Conservation (phyloP, 306 rosid genomes). For the Trifolium repens region DNA sequence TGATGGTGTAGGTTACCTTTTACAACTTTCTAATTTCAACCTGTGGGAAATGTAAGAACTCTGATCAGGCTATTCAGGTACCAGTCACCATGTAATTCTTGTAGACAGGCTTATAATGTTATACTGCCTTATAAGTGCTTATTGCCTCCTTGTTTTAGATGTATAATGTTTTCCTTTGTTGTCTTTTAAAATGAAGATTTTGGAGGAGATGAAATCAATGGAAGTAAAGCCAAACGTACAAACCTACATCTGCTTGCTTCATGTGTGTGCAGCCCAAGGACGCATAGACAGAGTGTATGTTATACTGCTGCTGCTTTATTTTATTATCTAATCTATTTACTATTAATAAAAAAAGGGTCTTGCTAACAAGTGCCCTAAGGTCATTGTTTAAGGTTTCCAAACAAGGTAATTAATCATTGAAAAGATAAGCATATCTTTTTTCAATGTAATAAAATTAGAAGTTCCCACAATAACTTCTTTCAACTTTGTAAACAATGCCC, state of each 20-base stretch:
- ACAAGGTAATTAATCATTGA: too few relatives aligned
- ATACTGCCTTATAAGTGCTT: conserved; percentile 18
- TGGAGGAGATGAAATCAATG: conserved; percentile 85
- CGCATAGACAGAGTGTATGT: conserved; percentile 87
- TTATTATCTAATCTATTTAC: background rate
- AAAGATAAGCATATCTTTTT: too few relatives aligned
- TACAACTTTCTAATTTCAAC: conserved; percentile 79
- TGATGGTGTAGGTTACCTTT: conserved; percentile 62
- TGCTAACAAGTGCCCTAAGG: too few relatives aligned
- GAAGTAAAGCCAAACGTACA: conserved; percentile 83
- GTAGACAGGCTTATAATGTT: conserved; percentile 9
- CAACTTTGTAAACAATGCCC: too few relatives aligned
- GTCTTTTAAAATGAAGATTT: conserved; percentile 56
- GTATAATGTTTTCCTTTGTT: conserved; percentile 23
- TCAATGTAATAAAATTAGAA: too few relatives aligned
- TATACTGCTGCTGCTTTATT: conserved; percentile 8
- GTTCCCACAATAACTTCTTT: too few relatives aligned
- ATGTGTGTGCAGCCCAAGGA: conserved; percentile 88
- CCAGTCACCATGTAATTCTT: conserved; percentile 7
- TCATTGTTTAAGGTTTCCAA: too few relatives aligned
- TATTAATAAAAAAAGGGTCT: background rate
- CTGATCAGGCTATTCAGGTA: conserved; percentile 87
- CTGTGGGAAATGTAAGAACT: conserved; percentile 84
- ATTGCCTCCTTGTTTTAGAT: background rate
- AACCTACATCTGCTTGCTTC: conserved; percentile 83